A percentile compares a stretch with the other conserved stretches of the same genome.
Evolutionary conservation across 164 flowering plant species (phyloP).

Genomic region (Macadamia integrifolia): DNA sequence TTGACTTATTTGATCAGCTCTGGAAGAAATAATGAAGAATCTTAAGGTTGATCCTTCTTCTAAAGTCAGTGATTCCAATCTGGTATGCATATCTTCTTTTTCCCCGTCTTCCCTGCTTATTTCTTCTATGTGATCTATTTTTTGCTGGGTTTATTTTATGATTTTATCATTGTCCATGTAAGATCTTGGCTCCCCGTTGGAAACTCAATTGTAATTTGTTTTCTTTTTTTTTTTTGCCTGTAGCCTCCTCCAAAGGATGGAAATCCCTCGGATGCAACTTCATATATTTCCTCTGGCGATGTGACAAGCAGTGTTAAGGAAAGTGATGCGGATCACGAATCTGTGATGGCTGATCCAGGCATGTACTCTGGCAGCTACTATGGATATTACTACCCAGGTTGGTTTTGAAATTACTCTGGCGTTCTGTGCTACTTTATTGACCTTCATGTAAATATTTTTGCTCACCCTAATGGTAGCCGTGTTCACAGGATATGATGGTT

Average conservation of each 20-base stretch:
- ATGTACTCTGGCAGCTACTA: constrained; percentile 25
- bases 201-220: too few relatives aligned
- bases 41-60: constrained; percentile 29
- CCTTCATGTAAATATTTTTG: background rate
- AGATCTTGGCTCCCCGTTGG: background rate
- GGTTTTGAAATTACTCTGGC: background rate
- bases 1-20: constrained; percentile 30
- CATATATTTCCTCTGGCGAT: constrained; percentile 44
- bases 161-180: background rate
- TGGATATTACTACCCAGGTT: constrained; percentile 57
- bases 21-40: constrained; percentile 31
- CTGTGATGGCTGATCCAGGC: constrained; percentile 27
- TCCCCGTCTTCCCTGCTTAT: too few relatives aligned
- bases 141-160: background rate
- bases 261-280: constrained; percentile 34
- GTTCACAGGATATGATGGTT: constrained; percentile 41
- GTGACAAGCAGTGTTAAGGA: constrained; percentile 29
- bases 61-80: constrained; percentile 17
- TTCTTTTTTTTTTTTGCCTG: background rate
- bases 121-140: background rate
- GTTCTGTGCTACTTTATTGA: background rate
- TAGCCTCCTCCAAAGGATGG: constrained; percentile 32
- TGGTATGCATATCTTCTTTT: constrained; percentile 14
- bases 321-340: constrained; percentile 32
- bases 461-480: constrained; percentile 8